These are phyloP conservation scores for Euphorbia celastroides DNA, from an alignment of 441 rosid genomes.

Conservation along the genomic window DNA sequence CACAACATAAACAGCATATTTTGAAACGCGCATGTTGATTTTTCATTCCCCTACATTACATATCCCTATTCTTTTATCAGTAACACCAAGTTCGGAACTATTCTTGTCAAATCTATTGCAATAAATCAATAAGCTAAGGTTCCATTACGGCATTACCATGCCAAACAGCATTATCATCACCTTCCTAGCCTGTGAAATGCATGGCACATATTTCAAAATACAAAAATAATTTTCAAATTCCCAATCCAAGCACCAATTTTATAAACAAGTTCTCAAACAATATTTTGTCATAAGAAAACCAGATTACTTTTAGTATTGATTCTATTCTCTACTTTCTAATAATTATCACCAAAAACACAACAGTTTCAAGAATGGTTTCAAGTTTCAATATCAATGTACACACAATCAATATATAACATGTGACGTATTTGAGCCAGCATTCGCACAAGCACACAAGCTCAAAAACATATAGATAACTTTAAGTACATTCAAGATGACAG, in stretches of 20 bases:
- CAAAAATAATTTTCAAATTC: conserved; percentile 6
- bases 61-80: not conserved
- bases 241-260: not conserved
- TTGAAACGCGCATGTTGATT: not conserved
- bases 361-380: too few species aligned
- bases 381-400: conserved; percentile 2
- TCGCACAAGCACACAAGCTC: not conserved
- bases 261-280: not conserved
- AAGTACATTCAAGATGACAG: not conserved
- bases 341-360: conserved; percentile 3
- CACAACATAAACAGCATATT: conserved; percentile 15
- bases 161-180: not conserved
- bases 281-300: too few species aligned
- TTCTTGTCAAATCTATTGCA: too few species aligned
- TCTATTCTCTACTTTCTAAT: not conserved
- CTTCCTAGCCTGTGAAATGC: not conserved
- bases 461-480: not conserved
- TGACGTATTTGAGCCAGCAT: not conserved
- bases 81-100: too few species aligned
- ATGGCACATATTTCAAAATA: not conserved
- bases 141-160: too few species aligned
- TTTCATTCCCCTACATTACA: not conserved
- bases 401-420: not conserved
- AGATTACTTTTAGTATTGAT: too few species aligned
- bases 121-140: too few species aligned